These are phyloP conservation scores for Phylloporus arenicola DNA, from an alignment of 768 basidiomycete genomes.

Conservation along the genomic window DNA sequence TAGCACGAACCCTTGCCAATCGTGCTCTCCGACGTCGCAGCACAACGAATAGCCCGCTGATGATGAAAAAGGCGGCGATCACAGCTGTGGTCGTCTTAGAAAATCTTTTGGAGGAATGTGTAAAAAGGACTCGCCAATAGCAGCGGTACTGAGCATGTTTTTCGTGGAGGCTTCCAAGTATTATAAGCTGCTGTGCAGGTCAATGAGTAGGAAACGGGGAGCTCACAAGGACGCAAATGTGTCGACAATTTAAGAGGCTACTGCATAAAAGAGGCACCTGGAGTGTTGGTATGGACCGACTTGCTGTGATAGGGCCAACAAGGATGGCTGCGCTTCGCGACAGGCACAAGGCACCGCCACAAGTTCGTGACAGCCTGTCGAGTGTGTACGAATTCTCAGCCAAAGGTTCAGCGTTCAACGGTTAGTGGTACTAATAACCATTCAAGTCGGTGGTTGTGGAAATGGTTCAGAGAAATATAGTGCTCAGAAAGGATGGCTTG, in stretches of 20 bases:
- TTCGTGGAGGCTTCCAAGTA: neutral
- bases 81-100: slow-evolving; percentile 7
- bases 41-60: neutral
- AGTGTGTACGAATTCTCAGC: too few relatives aligned
- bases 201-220: neutral
- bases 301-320: too few relatives aligned
- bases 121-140: slow-evolving; percentile 9
- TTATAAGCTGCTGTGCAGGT: neutral
- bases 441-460: neutral
- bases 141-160: neutral
- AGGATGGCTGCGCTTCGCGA: too few relatives aligned
- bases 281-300: too few relatives aligned
- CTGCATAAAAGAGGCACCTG: too few relatives aligned
- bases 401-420: too few relatives aligned
- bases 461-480: too few relatives aligned
- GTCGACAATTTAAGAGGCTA: too few relatives aligned
- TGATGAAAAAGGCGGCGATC: neutral
- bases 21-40: slow-evolving; percentile 2
- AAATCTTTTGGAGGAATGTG: neutral
- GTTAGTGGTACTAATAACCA: too few relatives aligned
- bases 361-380: too few relatives aligned
- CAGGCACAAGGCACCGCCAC: too few relatives aligned
- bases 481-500: neutral
- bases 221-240: too few relatives aligned
- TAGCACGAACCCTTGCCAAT: neutral